Evolutionary conservation across 2,329 filamentous ascomycete species (phyloP).

Genomic region (Penicillium glabrum): DNA sequence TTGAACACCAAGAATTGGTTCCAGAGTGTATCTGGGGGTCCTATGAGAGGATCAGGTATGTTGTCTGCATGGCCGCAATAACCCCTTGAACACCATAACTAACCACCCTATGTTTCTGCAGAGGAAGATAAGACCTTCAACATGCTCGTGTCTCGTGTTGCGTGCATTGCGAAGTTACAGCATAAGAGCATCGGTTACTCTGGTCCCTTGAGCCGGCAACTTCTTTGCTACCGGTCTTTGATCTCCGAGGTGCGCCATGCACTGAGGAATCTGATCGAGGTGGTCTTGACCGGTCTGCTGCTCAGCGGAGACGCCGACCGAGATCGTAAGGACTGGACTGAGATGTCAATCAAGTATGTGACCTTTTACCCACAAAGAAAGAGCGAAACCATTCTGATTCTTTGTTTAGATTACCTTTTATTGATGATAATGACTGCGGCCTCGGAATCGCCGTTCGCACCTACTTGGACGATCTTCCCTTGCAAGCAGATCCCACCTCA

Average conservation of each 20-base stretch:
- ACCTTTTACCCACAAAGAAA: not conserved
- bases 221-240: constrained; percentile 83
- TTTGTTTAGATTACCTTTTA: constrained; percentile 41
- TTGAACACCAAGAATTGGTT: constrained; percentile 71
- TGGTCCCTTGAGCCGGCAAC: constrained; percentile 85
- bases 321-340: constrained; percentile 64
- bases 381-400: not conserved
- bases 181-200: constrained; percentile 90
- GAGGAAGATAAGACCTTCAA: constrained; percentile 77
- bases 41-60: constrained; percentile 57
- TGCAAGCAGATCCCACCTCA: constrained; percentile 56
- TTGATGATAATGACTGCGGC: constrained; percentile 47
- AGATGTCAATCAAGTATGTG: constrained; percentile 70
- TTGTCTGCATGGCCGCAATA: not conserved
- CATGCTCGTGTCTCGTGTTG: constrained; percentile 80
- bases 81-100: not conserved
- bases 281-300: constrained; percentile 76
- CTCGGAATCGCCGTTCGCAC: constrained; percentile 51
- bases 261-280: constrained; percentile 80
- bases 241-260: constrained; percentile 75
- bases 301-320: constrained; percentile 76
- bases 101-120: constrained; percentile 20
- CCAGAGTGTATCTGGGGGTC: constrained; percentile 56
- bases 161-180: constrained; percentile 76
- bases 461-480: constrained; percentile 54